Percentiles rank a stretch among this genome's conserved stretches.
phyloP scores from a whole-genome alignment of 192 early-diverging fungal genomes.

The Coemansia sp. region DNA sequence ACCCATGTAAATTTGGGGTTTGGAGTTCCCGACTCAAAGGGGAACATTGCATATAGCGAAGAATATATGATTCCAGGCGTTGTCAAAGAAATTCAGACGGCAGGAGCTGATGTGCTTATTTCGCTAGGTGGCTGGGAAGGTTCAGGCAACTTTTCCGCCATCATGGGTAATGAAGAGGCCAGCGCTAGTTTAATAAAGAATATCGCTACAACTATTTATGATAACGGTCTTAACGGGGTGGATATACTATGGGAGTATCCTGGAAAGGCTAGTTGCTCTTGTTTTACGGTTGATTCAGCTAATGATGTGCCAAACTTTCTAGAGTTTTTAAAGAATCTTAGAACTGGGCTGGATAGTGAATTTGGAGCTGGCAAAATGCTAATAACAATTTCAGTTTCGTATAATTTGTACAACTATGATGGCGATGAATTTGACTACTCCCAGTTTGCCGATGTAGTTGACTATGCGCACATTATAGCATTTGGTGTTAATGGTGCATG shows the following conservation, averaged over 20 bases:
- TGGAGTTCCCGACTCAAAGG: conserved; percentile 41
- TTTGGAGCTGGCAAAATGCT: conserved; percentile 49
- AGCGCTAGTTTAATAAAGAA: conserved; percentile 60
- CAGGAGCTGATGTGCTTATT: conserved; percentile 59
- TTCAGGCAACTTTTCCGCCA: conserved; percentile 61
- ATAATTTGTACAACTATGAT: conserved; percentile 57
- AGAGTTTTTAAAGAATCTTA: conserved; percentile 60
- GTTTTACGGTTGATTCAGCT: conserved; percentile 44
- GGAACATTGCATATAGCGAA: conserved; percentile 34
- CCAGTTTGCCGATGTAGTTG: conserved; percentile 61
- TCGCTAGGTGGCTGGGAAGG: conserved; percentile 76
- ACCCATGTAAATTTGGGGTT: conserved; percentile 72
- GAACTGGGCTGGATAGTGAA: conserved; percentile 4
- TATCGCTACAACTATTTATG: conserved; percentile 56
- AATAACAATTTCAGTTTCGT: conserved; percentile 63
- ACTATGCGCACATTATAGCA: conserved; percentile 67
- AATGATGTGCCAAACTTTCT: conserved; percentile 69
- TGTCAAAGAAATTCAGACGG: conserved; percentile 52
- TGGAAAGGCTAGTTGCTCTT: conserved; percentile 36
- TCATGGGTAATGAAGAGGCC: conserved; percentile 41
- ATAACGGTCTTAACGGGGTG: conserved; percentile 56
- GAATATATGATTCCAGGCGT: conserved; percentile 41
- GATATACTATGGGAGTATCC: conserved; percentile 80
- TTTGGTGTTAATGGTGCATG: conserved; percentile 62
- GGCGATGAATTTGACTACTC: conserved; percentile 52